These are phyloP conservation scores for Gleditsia sinensis DNA, from an alignment of 306 rosid genomes.

Conservation along the genomic window DNA sequence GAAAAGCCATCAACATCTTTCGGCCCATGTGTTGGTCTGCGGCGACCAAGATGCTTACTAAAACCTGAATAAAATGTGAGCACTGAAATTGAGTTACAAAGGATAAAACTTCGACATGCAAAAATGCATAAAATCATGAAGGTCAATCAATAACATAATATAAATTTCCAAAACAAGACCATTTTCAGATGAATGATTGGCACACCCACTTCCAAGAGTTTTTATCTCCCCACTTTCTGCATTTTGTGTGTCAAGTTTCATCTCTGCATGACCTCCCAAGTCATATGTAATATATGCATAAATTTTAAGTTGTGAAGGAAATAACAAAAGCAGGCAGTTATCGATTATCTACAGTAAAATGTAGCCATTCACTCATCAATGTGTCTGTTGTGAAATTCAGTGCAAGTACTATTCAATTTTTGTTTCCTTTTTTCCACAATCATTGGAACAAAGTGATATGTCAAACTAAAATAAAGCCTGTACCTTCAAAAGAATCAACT, in stretches of 20 bases:
- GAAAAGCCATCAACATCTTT: slow-evolving; percentile 58
- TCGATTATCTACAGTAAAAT: neutral
- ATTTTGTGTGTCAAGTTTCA: slow-evolving; percentile 37
- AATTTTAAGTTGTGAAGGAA: neutral
- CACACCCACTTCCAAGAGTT: slow-evolving; percentile 40
- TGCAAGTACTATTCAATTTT: neutral
- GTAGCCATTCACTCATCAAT: neutral
- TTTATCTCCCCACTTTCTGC: slow-evolving; percentile 46
- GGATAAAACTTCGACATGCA: neutral
- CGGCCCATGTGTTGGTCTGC: slow-evolving; percentile 46
- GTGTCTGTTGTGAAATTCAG: neutral
- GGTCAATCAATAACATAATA: neutral
- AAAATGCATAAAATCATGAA: neutral
- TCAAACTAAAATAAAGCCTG: slow-evolving; percentile 9
- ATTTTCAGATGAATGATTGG: slow-evolving; percentile 55
- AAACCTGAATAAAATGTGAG: slow-evolving; percentile 43
- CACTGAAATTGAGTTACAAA: neutral
- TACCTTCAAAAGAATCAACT: slow-evolving; percentile 57
- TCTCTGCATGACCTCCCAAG: slow-evolving; percentile 42
- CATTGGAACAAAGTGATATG: slow-evolving; percentile 5
- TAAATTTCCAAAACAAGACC: too few relatives aligned
- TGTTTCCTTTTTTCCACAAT: neutral
- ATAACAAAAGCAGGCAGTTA: neutral
- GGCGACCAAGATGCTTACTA: slow-evolving; percentile 57
- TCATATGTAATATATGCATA: slow-evolving; percentile 9